Evolutionary conservation across 257 asterid species (phyloP), one percentile per base, ranked within the genome.

Genomic region (Scutellaria barbata): DNA sequence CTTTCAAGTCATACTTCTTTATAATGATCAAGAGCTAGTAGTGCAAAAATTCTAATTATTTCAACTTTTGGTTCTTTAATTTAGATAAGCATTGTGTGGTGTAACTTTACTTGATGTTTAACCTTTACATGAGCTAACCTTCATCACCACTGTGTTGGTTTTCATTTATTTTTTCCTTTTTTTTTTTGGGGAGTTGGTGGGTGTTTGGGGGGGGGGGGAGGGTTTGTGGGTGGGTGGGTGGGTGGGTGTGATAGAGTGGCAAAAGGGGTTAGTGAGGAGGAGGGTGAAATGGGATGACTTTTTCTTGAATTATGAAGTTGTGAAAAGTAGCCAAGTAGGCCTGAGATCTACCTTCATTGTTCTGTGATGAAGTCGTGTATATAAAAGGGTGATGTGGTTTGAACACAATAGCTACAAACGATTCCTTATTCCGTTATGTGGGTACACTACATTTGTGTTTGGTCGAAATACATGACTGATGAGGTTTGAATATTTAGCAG

Each of bases 1-100:
- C 57, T 10, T 47, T 7, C 57, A 9, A 40, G 17, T 41, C 47
- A 18, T 48, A 43, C 43, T 37, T 74, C 25, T 45, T 14, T 58
- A 10, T 13, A 13, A 11, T 76, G 68, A 43, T 76, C 43, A 11
- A 47, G 35, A 39, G 11, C 63, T 37, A 25, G n/a, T 37, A 25
- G n/a, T 46, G 50, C 35, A 46, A 18, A 52, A 56, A 56, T 70
- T 57, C 17, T 13, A 74, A 58, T 17, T 66, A 57, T 40, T 20
- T 74, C 45, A 13, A 14, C 5, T 47, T 57, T 42, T 47, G 17
- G 46, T 66, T 57, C 51, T 45, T 56, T n/a, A 30, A 17, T 10
- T 55, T 55, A 37, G 12, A 10, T 33, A 60, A 13, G 48, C 8
- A 13, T 60, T 14, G n/a, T 30, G 39, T 12, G 10, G 46, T 58